Percentiles rank a stretch among this genome's conserved stretches.
These are phyloP conservation scores for Cyberlindnera americana DNA, from an alignment of 805 yeast species.

Conservation along the genomic window DNA sequence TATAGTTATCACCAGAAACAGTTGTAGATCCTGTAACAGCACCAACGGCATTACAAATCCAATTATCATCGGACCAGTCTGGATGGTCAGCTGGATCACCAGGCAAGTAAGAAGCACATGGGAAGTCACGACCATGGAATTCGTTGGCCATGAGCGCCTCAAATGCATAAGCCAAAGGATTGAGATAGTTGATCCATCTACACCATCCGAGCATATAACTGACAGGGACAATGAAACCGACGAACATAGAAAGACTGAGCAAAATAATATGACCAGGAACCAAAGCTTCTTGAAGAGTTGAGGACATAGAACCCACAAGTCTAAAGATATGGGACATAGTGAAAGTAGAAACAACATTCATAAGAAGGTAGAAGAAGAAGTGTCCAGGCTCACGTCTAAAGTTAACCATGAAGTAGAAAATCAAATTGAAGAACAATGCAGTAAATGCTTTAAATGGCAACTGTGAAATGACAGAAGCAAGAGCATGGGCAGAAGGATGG, in stretches of 20 bases:
- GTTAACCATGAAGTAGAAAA: conserved; percentile 51
- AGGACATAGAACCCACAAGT: conserved; percentile 46
- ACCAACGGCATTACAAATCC: conserved; percentile 55
- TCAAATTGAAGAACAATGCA: conserved; percentile 43
- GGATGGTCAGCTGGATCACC: conserved; percentile 25
- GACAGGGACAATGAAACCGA: conserved; percentile 58
- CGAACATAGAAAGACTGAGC: conserved; percentile 44
- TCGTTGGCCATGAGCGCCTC: conserved; percentile 58
- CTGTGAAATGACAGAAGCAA: conserved; percentile 59
- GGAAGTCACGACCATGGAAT: conserved; percentile 42
- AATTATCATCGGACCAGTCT: conserved; percentile 28
- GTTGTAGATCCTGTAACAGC: conserved; percentile 45
- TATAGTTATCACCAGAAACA: conserved; percentile 51
- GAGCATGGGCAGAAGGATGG: conserved; percentile 61
- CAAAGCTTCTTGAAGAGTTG: conserved; percentile 50
- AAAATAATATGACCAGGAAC: conserved; percentile 53
- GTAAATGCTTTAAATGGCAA: conserved; percentile 46
- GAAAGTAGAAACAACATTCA: conserved; percentile 41
- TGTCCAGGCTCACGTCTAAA: conserved; percentile 49
- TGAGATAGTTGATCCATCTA: conserved; percentile 57
- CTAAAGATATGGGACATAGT: conserved; percentile 58
- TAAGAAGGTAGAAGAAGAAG: conserved; percentile 50
- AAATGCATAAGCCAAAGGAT: conserved; percentile 55
- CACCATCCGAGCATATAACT: conserved; percentile 61
- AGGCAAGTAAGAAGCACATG: conserved; percentile 49